These are phyloP conservation scores for Fragilaria radians DNA, from an alignment of 108 stramenopile genomes.

Conservation along the genomic window DNA sequence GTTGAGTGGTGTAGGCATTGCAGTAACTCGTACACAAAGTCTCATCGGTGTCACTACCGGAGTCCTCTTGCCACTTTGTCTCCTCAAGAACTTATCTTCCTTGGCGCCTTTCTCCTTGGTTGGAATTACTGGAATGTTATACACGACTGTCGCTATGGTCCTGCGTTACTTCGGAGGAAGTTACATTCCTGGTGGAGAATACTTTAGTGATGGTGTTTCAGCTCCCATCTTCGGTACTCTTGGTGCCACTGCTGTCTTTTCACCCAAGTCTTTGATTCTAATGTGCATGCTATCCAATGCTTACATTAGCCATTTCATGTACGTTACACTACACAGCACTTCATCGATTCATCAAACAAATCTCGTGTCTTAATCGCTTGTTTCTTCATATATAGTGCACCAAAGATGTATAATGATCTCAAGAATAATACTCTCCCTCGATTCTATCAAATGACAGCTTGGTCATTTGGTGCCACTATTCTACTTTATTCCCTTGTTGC, in stretches of 20 bases:
- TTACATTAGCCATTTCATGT: slow-evolving; percentile 78
- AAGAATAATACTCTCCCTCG: slow-evolving; percentile 86
- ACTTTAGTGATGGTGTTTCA: slow-evolving; percentile 56
- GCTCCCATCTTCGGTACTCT: slow-evolving; percentile 63
- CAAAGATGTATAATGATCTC: slow-evolving; percentile 91
- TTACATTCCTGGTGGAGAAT: slow-evolving; percentile 61
- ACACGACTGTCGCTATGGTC: slow-evolving; percentile 77
- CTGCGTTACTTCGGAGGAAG: slow-evolving; percentile 71
- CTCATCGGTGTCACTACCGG: slow-evolving; percentile 64
- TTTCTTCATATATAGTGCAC: no score
- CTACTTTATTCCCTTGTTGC: slow-evolving; percentile 69
- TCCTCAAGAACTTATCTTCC: slow-evolving; percentile 80
- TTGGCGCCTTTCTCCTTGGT: slow-evolving; percentile 87
- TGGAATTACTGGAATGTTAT: slow-evolving; percentile 87
- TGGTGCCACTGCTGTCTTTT: slow-evolving; percentile 61
- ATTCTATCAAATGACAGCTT: slow-evolving; percentile 73
- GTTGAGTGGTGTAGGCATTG: slow-evolving; percentile 63
- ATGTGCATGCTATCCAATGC: slow-evolving; percentile 93
- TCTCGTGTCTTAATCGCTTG: no score
- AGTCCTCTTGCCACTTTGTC: slow-evolving; percentile 88
- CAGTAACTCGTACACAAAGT: slow-evolving; percentile 44
- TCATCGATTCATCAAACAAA: not conserved
- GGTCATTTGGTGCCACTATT: slow-evolving; percentile 70
- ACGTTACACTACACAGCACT: not conserved
- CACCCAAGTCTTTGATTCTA: slow-evolving; percentile 78